Evolutionary conservation across 495 filamentous ascomycete species (phyloP), one percentile per base, ranked within the genome.

Genomic region (Ascobolus immersus): DNA sequence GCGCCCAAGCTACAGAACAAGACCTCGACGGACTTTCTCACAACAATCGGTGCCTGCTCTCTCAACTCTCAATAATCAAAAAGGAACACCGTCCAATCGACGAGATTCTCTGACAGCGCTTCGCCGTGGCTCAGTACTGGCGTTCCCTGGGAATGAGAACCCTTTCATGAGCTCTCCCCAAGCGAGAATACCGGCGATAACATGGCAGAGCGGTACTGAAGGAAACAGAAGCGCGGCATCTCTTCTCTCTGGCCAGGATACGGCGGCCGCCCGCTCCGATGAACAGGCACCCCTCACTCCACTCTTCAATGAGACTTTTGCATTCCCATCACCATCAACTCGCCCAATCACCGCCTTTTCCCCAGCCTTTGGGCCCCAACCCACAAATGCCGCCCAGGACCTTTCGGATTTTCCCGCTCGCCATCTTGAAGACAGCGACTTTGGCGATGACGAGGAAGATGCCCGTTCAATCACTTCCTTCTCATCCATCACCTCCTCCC

Each of bases 391-490:
- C 8, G 8, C 23, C 33, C n/a, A n/a, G n/a, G n/a, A n/a, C n/a
- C n/a, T n/a, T n/a, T n/a, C n/a, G n/a, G n/a, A n/a, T n/a, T n/a
- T n/a, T n/a, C n/a, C n/a, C n/a, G n/a, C n/a, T n/a, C n/a, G n/a
- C n/a, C n/a, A n/a, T n/a, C n/a, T n/a, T n/a, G n/a, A n/a, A 15
- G 46, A 48, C 4, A 42, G 45, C 28, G 46, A 33, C 14, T 49
- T 45, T 2, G 46, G 46, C 9, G 46, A 49, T 12, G 46, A 49
- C 11, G 46, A 49, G 34, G 46, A 48, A 15, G 28, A 31, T 31
- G 14, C 0, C 10, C 17, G 18, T 31, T 2, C 3, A 23, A 48
- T 44, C 24, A 22, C 35, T 27, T 42, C 39, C 11, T 41, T 38
- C 17, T 44, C 35, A 15, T 44, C 38, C 32, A 42, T 32, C 8